Percentiles rank a stretch among this genome's conserved stretches.
These are phyloP conservation scores for Chlorella sp. DNA, from an alignment of 139 green algal species.

Conservation along the genomic window DNA sequence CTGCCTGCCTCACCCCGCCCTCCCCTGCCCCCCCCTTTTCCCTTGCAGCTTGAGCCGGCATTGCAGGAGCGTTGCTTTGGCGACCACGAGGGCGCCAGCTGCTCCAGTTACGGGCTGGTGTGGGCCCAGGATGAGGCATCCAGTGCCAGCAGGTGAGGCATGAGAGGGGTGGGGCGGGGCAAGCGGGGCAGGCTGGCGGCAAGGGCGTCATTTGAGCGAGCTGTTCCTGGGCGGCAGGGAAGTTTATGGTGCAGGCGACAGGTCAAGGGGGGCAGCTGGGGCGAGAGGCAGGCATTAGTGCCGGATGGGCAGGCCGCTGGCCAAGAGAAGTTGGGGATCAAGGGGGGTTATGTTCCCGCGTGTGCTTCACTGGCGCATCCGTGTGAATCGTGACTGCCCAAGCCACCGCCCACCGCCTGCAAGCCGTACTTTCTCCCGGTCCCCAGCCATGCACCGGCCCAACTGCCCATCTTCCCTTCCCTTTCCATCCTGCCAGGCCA, in stretches of 20 bases:
- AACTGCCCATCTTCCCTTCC: neutral
- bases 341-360: too few species aligned
- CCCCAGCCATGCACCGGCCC: neutral
- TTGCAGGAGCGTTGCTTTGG: slow-evolving; percentile 69
- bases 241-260: too few species aligned
- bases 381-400: too few species aligned
- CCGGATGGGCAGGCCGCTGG: too few species aligned
- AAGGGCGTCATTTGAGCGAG: neutral
- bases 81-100: slow-evolving; percentile 47
- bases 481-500: neutral
- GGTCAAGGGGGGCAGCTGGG: too few species aligned
- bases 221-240: too few species aligned
- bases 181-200: neutral
- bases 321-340: too few species aligned
- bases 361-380: too few species aligned
- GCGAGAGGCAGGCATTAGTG: too few species aligned
- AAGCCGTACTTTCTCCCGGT: neutral
- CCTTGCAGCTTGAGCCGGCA: slow-evolving; percentile 36
- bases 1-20: too few species aligned
- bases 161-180: too few species aligned
- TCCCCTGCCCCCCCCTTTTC: neutral
- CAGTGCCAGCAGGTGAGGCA: neutral
- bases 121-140: slow-evolving; percentile 59
- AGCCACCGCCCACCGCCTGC: neutral
- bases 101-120: slow-evolving; percentile 50